These are phyloP conservation scores for Sicyos baderoa DNA, from an alignment of 306 rosid genomes.

Conservation along the genomic window DNA sequence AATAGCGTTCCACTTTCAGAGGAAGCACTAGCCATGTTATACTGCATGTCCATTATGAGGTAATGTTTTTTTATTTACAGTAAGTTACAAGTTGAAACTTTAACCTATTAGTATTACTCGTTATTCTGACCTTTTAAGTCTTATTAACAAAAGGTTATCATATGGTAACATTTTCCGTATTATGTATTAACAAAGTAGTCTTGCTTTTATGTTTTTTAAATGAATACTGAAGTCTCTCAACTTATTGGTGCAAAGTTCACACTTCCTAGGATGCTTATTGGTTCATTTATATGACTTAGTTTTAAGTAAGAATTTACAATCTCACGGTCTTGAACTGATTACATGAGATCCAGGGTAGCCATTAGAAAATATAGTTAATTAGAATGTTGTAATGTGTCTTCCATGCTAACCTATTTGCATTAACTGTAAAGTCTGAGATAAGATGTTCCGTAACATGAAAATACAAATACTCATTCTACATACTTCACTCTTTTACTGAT, in stretches of 20 bases:
- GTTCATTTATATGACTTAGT: neutral
- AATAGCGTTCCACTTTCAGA: constrained; percentile 48
- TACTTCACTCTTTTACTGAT: neutral
- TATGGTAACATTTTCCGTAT: neutral
- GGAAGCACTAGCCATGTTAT: constrained; percentile 60
- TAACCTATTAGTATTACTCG: neutral
- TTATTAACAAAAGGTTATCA: neutral
- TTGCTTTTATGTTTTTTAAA: neutral
- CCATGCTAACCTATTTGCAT: constrained; percentile 2
- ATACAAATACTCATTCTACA: constrained; percentile 1
- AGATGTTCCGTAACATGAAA: constrained; percentile 6
- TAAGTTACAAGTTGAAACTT: neutral
- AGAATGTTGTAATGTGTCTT: neutral
- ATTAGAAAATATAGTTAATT: neutral
- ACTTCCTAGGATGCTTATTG: neutral
- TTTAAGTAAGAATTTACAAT: neutral
- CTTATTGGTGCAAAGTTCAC: neutral
- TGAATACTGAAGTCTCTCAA: neutral
- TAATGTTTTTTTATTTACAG: constrained; percentile 6
- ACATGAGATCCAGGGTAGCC: neutral
- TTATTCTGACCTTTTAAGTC: neutral
- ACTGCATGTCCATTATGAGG: constrained; percentile 80
- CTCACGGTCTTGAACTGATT: neutral
- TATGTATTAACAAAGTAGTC: neutral
- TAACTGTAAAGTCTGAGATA: neutral